Base-by-base conservation (phyloP, 2,329 filamentous ascomycete species). In the Teratosphaeria pseudoeucalypti region DNA sequence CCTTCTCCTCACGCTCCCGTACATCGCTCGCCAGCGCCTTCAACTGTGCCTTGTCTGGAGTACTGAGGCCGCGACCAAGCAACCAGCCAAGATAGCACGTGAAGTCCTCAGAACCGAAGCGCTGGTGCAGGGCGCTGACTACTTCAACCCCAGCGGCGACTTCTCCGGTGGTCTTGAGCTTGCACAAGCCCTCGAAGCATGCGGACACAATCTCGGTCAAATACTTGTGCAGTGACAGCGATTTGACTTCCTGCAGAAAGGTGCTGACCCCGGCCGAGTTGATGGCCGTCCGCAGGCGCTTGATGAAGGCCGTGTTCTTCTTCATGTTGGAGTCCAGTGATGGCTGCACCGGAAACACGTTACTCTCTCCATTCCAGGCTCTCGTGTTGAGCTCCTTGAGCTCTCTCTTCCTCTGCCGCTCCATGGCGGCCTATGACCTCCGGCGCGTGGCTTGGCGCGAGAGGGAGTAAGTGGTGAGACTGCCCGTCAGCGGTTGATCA, bases 221-320 rank as follows among this genome's bases (percentile, higher is more conserved):
- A 75, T 97, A 97, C 73, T 96, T 96, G 81, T 92, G 90, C 56
- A 97, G 82, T 66, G 92, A 96, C 32, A 97, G 81, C 29, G 90
- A 89, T 68, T 88, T 87, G 68, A 96, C 92, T 72, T 97, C 92
- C 72, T 92, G 85, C 55, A 96, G 78, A 75, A 97, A 95, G 61
- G 90, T 94, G 65, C 83, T 80, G 58, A 92, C 85, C 58, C 88
- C 89, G 59, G 90, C 81, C 55, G 89, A 78, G 64, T 88, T 92
- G 64, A 97, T 86, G 61, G 90, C 89, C 60, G 92, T 96, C 67
- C 92, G 89, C 59, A 97, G 81, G 70, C 92, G 90, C 77, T 96
- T 96, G 72, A 97, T 97, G 74, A 97, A 96, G 65, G 92, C 91
- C 3, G 92, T 97, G 70, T 97, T 97, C 80, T 96, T 97, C 78